A percentile compares a stretch with the other conserved stretches of the same genome.
phyloP scores from a whole-genome alignment of 2,329 filamentous ascomycete genomes.

The Aspergillus costaricaensis region DNA sequence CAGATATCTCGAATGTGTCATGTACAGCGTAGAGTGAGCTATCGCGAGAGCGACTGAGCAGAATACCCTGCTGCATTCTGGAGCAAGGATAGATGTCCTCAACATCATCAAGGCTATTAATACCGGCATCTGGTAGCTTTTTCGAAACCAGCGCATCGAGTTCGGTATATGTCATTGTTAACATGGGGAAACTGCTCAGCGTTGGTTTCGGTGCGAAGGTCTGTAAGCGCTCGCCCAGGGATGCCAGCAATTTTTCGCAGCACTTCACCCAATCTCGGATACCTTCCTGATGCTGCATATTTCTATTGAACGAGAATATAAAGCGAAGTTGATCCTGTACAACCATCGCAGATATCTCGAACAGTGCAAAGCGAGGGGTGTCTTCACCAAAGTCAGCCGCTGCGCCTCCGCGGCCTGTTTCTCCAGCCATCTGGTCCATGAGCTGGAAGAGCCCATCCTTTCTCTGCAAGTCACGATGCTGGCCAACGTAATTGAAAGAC shows the following conservation, averaged over 20 bases:
- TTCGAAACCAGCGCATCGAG: conserved; percentile 41
- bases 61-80: conserved; percentile 41
- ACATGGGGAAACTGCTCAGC: conserved; percentile 48
- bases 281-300: conserved; percentile 49
- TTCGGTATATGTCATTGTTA: conserved; percentile 46
- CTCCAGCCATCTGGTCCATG: conserved; percentile 49
- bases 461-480: conserved; percentile 48
- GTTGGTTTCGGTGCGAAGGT: conserved; percentile 34
- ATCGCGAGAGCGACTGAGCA: conserved; percentile 37
- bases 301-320: conserved; percentile 53
- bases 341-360: conserved; percentile 56
- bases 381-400: conserved; percentile 49
- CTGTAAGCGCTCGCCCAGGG: conserved; percentile 30
- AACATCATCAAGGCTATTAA: conserved; percentile 36
- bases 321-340: conserved; percentile 51
- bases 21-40: conserved; percentile 41
- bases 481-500: conserved; percentile 46
- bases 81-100: conserved; percentile 48
- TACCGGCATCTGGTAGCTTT: conserved; percentile 41
- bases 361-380: conserved; percentile 51
- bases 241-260: conserved; percentile 38
- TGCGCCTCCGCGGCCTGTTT: conserved; percentile 48
- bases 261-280: conserved; percentile 48
- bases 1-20: conserved; percentile 39
- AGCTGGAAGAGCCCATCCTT: conserved; percentile 48